A percentile compares a stretch with the other conserved stretches of the same genome.
phyloP scores from a whole-genome alignment of 805 yeast species.

The Candida succiphila region DNA sequence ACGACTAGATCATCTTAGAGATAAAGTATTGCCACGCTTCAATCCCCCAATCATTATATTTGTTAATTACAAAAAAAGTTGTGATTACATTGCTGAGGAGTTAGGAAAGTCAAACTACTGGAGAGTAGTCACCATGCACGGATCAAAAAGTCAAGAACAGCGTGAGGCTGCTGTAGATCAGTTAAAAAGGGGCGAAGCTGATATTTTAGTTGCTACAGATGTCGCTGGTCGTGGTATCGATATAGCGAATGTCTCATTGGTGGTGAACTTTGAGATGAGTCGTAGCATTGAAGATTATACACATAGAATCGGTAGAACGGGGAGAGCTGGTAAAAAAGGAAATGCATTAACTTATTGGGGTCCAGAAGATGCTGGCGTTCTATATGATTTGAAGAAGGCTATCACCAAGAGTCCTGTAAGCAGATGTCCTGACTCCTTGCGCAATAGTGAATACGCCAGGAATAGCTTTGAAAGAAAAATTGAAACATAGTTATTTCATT shows the following conservation, averaged over 20 bases:
- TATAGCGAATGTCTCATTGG: slow-evolving; percentile 77
- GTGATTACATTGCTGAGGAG: slow-evolving; percentile 54
- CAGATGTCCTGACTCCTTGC: slow-evolving; percentile 30
- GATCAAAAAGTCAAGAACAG: slow-evolving; percentile 75
- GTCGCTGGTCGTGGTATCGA: slow-evolving; percentile 96
- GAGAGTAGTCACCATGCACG: slow-evolving; percentile 63
- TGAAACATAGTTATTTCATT: slow-evolving; percentile 1
- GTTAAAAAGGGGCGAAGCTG: slow-evolving; percentile 44
- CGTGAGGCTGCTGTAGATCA: slow-evolving; percentile 69
- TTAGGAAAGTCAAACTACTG: slow-evolving; percentile 34
- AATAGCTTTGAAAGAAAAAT: slow-evolving; percentile 1
- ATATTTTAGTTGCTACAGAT: slow-evolving; percentile 80
- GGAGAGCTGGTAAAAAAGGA: slow-evolving; percentile 82
- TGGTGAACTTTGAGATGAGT: slow-evolving; percentile 80
- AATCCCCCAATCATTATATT: slow-evolving; percentile 66
- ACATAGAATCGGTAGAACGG: slow-evolving; percentile 86
- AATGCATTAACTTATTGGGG: slow-evolving; percentile 65
- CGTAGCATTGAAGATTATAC: slow-evolving; percentile 63
- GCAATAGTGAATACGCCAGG: slow-evolving; percentile 11
- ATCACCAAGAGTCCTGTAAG: slow-evolving; percentile 30
- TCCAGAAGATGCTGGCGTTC: slow-evolving; percentile 41
- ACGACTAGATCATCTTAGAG: slow-evolving; percentile 32
- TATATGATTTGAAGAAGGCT: slow-evolving; percentile 41
- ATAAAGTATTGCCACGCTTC: slow-evolving; percentile 26
- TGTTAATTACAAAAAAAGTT: slow-evolving; percentile 65